Evolutionary conservation across 352 stramenopile species (phyloP), one percentile per base, ranked within the genome.

Genomic region (Aphanomyces invadans): DNA sequence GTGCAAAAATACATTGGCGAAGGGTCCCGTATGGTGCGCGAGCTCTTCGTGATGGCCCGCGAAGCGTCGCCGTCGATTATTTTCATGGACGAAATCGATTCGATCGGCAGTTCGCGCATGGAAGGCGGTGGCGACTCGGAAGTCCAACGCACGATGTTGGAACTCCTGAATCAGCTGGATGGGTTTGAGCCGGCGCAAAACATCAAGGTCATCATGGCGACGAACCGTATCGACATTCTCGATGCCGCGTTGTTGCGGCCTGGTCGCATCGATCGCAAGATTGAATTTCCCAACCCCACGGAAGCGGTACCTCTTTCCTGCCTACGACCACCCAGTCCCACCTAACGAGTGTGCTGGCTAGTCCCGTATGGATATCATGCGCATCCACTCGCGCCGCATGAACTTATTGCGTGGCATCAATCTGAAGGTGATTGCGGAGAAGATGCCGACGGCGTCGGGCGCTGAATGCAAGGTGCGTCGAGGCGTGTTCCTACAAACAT

Each of bases 51-150:
- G 38, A 99, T 99, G 96, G 97, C 97, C 29, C 85, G 88, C 57
- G 89, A 97, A 71, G 84, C 86, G n/a, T 95, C 96, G n/a, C 97
- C 97, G 26, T 98, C 89, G 29, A 99, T 99, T 74, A 99, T 99
- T 68, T 99, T 99, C 69, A 99, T 99, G 97, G 97, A 99, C 74
- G 97, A 99, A 79, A 99, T 99, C 74, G 97, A 99, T 79, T 98
- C 92, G 51, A 99, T 99, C 70, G 97, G 97, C 60, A 92, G 85
- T 46, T 95, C 89, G 25, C 83, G 89, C 46, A 90, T 97, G 72
- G 93, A 97, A 62, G 86, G 88, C 49, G 89, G 95, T 55, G 97
- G 97, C 29, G 97, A 99, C 77, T 98, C 94, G 21, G 97, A 99
- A 76, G 97, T 99, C 49, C 97, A 99, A 80, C 90, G 97, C 46